These are phyloP conservation scores for Teratosphaeria gauchensis DNA, from an alignment of 2,329 filamentous ascomycete species.

Conservation along the genomic window DNA sequence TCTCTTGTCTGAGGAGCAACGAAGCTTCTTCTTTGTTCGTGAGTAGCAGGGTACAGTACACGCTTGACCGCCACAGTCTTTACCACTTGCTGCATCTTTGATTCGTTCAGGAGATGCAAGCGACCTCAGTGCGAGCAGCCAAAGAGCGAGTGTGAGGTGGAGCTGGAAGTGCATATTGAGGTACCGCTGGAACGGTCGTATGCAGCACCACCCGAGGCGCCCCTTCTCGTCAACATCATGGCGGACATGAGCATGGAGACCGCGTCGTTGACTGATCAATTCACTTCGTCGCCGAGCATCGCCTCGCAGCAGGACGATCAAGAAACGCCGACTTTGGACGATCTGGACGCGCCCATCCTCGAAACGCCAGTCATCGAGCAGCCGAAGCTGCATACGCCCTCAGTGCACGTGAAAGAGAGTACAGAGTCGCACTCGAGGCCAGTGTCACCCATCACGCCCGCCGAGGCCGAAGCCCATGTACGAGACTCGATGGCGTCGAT, in stretches of 20 bases:
- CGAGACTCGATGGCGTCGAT: constrained; percentile 23
- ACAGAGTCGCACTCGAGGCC: background rate
- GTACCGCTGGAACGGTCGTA: background rate
- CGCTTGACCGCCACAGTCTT: background rate
- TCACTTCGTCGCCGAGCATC: background rate
- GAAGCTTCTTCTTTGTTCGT: background rate
- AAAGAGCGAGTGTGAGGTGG: background rate
- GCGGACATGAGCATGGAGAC: background rate
- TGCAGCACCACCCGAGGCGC: background rate
- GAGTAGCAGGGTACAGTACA: background rate
- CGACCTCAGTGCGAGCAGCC: background rate
- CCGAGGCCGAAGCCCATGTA: background rate
- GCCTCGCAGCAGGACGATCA: background rate
- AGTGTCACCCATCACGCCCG: constrained; percentile 4
- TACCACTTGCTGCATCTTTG: background rate
- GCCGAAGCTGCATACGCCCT: background rate
- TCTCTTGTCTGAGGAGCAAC: background rate
- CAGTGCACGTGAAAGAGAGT: background rate
- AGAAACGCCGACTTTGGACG: background rate
- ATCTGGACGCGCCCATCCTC: background rate
- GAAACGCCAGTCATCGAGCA: background rate
- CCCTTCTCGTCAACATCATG: background rate
- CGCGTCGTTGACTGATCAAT: background rate
- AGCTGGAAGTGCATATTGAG: background rate
- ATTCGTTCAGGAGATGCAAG: background rate